These are phyloP conservation scores for Jackrogersella multiformis DNA, from an alignment of 495 filamentous ascomycete genomes.

Conservation along the genomic window DNA sequence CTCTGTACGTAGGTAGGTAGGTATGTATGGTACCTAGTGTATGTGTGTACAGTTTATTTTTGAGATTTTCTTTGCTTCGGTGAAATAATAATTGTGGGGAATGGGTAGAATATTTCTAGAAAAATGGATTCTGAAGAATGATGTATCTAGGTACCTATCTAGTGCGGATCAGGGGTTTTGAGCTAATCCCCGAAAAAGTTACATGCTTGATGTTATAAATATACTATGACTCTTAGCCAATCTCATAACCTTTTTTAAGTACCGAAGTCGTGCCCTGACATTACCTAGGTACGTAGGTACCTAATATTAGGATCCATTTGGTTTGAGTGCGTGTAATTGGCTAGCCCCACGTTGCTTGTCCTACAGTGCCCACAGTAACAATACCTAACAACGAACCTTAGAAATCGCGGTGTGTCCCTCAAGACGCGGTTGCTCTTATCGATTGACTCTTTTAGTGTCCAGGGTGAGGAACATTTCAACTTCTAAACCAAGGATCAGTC, in stretches of 20 bases:
- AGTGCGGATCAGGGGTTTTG: not conserved
- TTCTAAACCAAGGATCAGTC: not conserved
- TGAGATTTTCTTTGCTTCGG: conserved; percentile 15
- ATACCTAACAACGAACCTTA: not conserved
- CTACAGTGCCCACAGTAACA: conserved; percentile 1
- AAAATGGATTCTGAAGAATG: not conserved
- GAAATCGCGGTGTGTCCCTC: conserved; percentile 36
- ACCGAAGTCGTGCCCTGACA: too few species aligned
- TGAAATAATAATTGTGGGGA: conserved; percentile 39
- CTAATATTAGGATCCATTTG: not conserved
- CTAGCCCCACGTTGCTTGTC: conserved; percentile 16
- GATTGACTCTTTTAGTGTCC: conserved; percentile 8
- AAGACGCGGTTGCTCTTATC: conserved; percentile 41
- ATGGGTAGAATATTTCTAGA: conserved; percentile 19
- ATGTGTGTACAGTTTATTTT: conserved; percentile 18
- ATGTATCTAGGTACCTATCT: too few species aligned
- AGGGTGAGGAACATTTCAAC: not conserved
- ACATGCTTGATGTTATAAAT: not conserved
- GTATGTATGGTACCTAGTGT: not conserved
- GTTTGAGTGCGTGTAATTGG: conserved; percentile 15
- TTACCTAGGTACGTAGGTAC: not conserved
- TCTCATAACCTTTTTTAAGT: not conserved
- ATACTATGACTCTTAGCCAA: not conserved
- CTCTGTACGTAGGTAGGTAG: too few species aligned
- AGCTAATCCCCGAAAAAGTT: not conserved